Conservation (phyloP, 2,329 filamentous ascomycete species). For the Fusarium multiceps region DNA sequence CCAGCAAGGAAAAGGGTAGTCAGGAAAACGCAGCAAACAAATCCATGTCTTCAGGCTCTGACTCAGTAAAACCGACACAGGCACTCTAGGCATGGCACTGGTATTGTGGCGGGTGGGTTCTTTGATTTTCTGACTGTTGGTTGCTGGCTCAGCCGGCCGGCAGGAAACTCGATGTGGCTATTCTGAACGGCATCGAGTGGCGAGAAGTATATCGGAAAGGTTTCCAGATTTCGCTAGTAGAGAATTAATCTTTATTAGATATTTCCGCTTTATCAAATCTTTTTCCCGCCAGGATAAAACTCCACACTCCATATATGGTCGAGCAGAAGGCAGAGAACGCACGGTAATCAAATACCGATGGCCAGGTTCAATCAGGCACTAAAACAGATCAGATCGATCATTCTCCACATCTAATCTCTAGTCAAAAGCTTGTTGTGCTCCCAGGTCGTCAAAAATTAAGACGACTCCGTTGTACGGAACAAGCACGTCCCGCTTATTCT, state of each 20-base stretch:
- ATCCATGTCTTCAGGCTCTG: background rate
- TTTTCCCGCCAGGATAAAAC: background rate
- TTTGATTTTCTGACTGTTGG: background rate
- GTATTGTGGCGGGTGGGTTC: constrained; percentile 4
- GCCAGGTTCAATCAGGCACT: background rate
- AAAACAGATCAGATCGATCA: background rate
- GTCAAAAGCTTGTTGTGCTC: constrained; percentile 8
- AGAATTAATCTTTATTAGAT: background rate
- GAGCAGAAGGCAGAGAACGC: background rate
- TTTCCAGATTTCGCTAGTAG: background rate
- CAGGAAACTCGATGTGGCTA: background rate
- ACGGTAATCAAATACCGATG: background rate
- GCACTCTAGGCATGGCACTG: background rate
- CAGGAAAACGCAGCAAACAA: background rate
- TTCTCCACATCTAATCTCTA: background rate
- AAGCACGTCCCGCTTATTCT: background rate
- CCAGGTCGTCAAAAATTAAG: background rate
- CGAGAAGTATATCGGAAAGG: background rate
- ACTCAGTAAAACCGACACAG: background rate
- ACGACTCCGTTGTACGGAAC: background rate
- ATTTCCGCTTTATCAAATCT: background rate
- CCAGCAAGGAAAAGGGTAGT: background rate
- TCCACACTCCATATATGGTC: background rate
- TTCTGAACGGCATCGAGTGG: background rate
- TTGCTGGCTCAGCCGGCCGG: background rate